phyloP scores from a whole-genome alignment of 805 yeast genomes.

The Debaryomyces maramus region DNA sequence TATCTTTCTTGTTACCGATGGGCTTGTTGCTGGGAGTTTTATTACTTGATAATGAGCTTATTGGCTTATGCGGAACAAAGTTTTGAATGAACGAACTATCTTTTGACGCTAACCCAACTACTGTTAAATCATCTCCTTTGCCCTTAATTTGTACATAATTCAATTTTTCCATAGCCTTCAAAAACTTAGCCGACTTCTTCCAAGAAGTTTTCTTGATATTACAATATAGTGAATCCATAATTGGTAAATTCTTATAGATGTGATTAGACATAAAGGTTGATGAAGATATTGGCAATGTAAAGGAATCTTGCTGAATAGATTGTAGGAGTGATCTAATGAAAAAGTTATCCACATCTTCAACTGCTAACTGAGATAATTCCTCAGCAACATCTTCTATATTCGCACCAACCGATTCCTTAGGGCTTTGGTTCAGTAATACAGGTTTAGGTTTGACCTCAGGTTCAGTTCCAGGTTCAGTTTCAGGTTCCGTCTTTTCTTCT shows the following conservation, averaged over 20 bases:
- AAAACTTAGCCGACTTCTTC: conserved; percentile 83
- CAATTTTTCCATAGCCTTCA: conserved; percentile 83
- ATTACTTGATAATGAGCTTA: conserved; percentile 15
- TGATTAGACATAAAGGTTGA: conserved; percentile 75
- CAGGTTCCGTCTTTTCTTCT: not conserved
- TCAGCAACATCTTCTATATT: conserved; percentile 33
- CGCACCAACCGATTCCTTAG: not conserved
- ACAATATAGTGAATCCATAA: conserved; percentile 51
- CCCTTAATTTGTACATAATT: conserved; percentile 73
- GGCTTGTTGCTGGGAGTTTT: conserved; percentile 13
- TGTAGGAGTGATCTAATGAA: conserved; percentile 71
- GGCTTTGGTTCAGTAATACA: not conserved
- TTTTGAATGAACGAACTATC: conserved; percentile 49
- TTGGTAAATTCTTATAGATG: conserved; percentile 71
- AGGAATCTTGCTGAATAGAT: conserved; percentile 55
- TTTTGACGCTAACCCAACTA: conserved; percentile 50
- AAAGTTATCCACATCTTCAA: conserved; percentile 72
- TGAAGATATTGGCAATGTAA: conserved; percentile 66
- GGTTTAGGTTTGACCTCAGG: not conserved
- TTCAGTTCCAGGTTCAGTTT: not conserved
- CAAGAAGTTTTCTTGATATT: conserved; percentile 80
- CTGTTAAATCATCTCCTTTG: conserved; percentile 74
- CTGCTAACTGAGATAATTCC: conserved; percentile 40
- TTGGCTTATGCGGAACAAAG: conserved; percentile 62
- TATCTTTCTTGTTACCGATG: conserved; percentile 24